A percentile compares a stretch with the other conserved stretches of the same genome.
phyloP scores from a whole-genome alignment of 1,139 yeast genomes.

The Hanseniaspora uvarum region DNA sequence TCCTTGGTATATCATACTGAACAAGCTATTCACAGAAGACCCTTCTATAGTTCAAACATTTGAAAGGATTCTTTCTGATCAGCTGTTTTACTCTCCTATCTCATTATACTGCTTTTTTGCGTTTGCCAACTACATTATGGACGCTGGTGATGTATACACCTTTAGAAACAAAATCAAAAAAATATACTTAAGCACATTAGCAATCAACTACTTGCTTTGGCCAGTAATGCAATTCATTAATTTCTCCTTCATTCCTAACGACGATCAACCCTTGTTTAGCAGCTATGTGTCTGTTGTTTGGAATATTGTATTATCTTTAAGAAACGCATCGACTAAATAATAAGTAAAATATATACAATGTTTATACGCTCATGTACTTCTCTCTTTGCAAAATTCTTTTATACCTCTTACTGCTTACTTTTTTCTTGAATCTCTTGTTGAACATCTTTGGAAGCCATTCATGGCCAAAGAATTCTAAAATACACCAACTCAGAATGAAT shows the following conservation, averaged over 20 bases:
- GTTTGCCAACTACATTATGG: constrained; percentile 74
- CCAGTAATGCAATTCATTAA: constrained; percentile 87
- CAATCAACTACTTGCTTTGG: constrained; percentile 82
- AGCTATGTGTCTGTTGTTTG: constrained; percentile 82
- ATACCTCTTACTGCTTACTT: constrained; percentile 32
- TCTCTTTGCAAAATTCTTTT: constrained; percentile 29
- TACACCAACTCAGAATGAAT: constrained; percentile 39
- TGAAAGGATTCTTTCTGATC: constrained; percentile 81
- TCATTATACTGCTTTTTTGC: constrained; percentile 72
- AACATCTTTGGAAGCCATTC: constrained; percentile 29
- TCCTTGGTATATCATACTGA: constrained; percentile 79
- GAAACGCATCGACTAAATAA: constrained; percentile 35
- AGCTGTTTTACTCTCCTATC: constrained; percentile 76
- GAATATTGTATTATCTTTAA: constrained; percentile 83
- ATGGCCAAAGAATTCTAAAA: constrained; percentile 41
- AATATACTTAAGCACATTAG: constrained; percentile 64
- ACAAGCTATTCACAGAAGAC: constrained; percentile 64
- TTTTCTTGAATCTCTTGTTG: constrained; percentile 31
- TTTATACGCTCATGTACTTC: constrained; percentile 5
- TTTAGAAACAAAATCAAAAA: constrained; percentile 52
- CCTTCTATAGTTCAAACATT: constrained; percentile 75
- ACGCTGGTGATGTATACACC: constrained; percentile 58
- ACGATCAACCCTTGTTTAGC: constrained; percentile 82
- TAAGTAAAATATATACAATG: background rate
- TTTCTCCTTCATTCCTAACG: constrained; percentile 67